Evolutionary conservation across 1,139 yeast genomes (phyloP).

Genomic region (Neolecta irregularis): DNA sequence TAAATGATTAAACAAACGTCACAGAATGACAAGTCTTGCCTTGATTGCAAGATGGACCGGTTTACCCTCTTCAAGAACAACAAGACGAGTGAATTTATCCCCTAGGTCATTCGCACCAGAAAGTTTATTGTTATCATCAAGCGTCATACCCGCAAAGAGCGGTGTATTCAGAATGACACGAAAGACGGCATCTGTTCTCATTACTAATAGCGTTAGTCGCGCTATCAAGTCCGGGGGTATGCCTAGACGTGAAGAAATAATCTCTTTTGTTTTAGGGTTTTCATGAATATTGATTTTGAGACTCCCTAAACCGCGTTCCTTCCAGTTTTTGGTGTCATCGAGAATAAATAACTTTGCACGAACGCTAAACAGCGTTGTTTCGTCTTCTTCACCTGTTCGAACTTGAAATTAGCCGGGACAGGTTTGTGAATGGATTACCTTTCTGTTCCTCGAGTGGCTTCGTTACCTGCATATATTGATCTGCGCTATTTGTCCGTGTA

Average conservation of each 20-base stretch:
- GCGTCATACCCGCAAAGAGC: conserved; percentile 63
- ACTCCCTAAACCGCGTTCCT: conserved; percentile 83
- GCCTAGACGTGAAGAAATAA: conserved; percentile 16
- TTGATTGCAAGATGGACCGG: conserved; percentile 68
- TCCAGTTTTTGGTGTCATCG: conserved; percentile 64
- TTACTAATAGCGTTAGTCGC: conserved; percentile 40
- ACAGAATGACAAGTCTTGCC: background rate
- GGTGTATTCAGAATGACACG: conserved; percentile 71
- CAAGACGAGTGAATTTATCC: conserved; percentile 65
- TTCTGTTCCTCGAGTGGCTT: conserved; percentile 20
- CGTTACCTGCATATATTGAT: conserved; percentile 18
- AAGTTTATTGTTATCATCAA: conserved; percentile 20
- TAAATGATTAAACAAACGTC: no score
- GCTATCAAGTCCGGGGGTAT: conserved; percentile 22
- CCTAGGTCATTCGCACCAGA: conserved; percentile 25
- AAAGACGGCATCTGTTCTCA: conserved; percentile 81
- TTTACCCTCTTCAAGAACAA: conserved; percentile 40
- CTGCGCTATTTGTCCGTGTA: background rate
- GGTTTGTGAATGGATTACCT: conserved; percentile 33
- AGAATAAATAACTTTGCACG: conserved; percentile 70
- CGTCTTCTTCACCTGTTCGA: conserved; percentile 85
- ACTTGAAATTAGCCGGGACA: no score
- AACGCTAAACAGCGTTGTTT: conserved; percentile 48
- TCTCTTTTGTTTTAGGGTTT: conserved; percentile 9
- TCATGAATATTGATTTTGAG: conserved; percentile 58